Percentiles rank a stretch among this genome's conserved stretches.
Conservation (phyloP, 805 yeast genomes). For the Cyberlindnera xishuangbannaensis region DNA sequence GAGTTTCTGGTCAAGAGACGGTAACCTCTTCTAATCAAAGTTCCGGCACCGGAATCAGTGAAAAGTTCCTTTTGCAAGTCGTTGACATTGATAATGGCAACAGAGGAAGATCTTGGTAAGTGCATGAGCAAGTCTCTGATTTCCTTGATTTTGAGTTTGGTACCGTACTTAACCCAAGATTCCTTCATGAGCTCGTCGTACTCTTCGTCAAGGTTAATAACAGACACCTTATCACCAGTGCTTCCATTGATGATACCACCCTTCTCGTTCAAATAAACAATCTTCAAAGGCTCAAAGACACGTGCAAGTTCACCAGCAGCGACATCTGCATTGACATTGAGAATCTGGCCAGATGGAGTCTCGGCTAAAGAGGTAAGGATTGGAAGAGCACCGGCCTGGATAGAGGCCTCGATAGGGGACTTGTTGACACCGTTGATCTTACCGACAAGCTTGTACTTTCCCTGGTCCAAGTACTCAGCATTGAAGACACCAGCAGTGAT, state of each 20-base stretch:
- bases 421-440: slow-evolving; percentile 81
- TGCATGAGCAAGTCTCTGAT: slow-evolving; percentile 91
- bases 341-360: slow-evolving; percentile 92
- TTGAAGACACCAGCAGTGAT: slow-evolving; percentile 96
- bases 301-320: slow-evolving; percentile 98
- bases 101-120: slow-evolving; percentile 95
- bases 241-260: slow-evolving; percentile 95
- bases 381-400: slow-evolving; percentile 94
- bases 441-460: slow-evolving; percentile 90
- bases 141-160: slow-evolving; percentile 94
- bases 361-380: slow-evolving; percentile 95
- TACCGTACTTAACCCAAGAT: slow-evolving; percentile 98
- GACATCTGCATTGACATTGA: slow-evolving; percentile 97
- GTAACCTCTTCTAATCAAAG: slow-evolving; percentile 95
- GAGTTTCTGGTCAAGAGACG: slow-evolving; percentile 70
- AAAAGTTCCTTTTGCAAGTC: slow-evolving; percentile 95
- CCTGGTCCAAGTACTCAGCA: slow-evolving; percentile 87
- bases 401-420: slow-evolving; percentile 87
- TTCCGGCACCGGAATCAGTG: slow-evolving; percentile 99
- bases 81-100: slow-evolving; percentile 92
- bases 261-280: slow-evolving; percentile 93
- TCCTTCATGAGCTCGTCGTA: slow-evolving; percentile 86
- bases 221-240: slow-evolving; percentile 84
- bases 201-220: slow-evolving; percentile 93
- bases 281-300: slow-evolving; percentile 93